Conservation (phyloP, 345 rosid species). For the Physaria fendleri region DNA sequence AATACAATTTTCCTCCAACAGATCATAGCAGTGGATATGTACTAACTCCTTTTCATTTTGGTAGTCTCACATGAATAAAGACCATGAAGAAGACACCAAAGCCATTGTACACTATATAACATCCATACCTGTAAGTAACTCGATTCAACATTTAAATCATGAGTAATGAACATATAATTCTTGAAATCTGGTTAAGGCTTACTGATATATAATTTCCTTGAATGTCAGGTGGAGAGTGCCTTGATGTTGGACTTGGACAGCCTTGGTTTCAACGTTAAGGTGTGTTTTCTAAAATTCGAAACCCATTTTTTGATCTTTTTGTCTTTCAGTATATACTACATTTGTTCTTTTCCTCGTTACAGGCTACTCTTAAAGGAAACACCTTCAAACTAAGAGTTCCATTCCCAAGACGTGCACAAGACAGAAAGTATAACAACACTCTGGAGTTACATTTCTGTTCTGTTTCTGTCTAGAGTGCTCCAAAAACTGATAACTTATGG, state of each 20-base stretch:
- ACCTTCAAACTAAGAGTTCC: slow-evolving; percentile 79
- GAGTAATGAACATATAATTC: not conserved
- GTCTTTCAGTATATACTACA: not conserved
- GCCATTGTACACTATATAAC: slow-evolving; percentile 69
- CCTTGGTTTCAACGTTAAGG: slow-evolving; percentile 93
- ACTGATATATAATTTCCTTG: not conserved
- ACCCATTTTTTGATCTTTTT: not conserved
- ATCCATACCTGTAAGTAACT: slow-evolving; percentile 57
- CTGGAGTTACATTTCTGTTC: not conserved
- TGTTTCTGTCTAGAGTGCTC: not conserved
- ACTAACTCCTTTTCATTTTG: slow-evolving; percentile 2
- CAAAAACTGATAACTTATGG: slow-evolving; percentile 1
- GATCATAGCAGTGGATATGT: not conserved
- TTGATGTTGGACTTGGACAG: slow-evolving; percentile 84
- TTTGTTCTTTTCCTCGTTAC: not conserved
- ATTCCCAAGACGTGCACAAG: slow-evolving; percentile 69
- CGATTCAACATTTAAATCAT: not conserved
- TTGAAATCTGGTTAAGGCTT: not conserved
- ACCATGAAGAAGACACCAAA: slow-evolving; percentile 83
- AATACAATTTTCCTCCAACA: not conserved
- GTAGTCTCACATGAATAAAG: slow-evolving; percentile 92
- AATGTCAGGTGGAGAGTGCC: slow-evolving; percentile 75
- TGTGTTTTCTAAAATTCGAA: slow-evolving; percentile 14
- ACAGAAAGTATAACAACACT: slow-evolving; percentile 55
- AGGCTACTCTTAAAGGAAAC: slow-evolving; percentile 69